A percentile compares a stretch with the other conserved stretches of the same genome.
phyloP scores from a whole-genome alignment of 208 protist genomes.

The Leishmania major region DNA sequence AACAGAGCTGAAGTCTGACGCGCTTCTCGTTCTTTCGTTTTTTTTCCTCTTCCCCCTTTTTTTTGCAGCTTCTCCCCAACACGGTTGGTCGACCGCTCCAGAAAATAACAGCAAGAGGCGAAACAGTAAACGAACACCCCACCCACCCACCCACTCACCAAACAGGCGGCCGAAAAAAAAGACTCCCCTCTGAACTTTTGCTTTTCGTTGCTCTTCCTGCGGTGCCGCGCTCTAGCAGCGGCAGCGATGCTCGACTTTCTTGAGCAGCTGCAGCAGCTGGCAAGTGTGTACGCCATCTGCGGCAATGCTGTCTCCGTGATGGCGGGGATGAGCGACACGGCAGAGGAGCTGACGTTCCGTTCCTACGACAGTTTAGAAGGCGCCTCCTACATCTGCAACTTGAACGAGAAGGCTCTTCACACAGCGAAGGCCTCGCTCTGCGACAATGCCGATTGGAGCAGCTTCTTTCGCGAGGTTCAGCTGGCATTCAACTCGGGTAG shows the following conservation, averaged over 20 bases:
- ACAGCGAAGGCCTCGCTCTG: conserved; percentile 38
- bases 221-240: not conserved
- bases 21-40: not conserved
- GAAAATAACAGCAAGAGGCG: not conserved
- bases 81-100: not conserved
- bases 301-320: conserved; percentile 54
- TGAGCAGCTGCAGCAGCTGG: conserved; percentile 53
- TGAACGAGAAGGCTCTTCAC: conserved; percentile 46
- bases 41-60: too few species aligned
- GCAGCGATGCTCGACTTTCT: conserved; percentile 41
- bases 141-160: not conserved
- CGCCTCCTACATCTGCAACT: conserved; percentile 52
- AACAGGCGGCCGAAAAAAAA: not conserved
- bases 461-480: conserved; percentile 66
- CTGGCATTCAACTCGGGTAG: conserved; percentile 45
- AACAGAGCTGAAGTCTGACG: not conserved
- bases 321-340: conserved; percentile 56
- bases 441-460: conserved; percentile 47
- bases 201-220: not conserved
- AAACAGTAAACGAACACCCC: not conserved
- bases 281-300: conserved; percentile 54
- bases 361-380: conserved; percentile 40
- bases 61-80: not conserved
- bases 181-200: not conserved
- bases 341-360: conserved; percentile 54